Conservation (phyloP, 2,329 filamentous ascomycete genomes). For the Lachnellula subtilissima region DNA sequence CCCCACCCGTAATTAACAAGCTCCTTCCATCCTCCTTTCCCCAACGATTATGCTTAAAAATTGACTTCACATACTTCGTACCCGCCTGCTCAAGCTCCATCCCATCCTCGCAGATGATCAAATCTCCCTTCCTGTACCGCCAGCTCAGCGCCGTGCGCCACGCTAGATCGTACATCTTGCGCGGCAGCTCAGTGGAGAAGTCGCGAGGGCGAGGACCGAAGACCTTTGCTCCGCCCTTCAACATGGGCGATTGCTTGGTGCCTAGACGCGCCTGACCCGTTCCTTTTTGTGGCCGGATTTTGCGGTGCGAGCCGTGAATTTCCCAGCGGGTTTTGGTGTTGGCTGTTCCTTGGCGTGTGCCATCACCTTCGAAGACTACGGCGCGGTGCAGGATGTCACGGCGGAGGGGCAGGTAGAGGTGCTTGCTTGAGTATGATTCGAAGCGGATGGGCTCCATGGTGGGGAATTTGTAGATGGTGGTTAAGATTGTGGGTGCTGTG, state of each 20-base stretch:
- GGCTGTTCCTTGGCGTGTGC: constrained; percentile 80
- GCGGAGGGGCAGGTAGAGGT: constrained; percentile 81
- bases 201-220: constrained; percentile 91
- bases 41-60: constrained; percentile 68
- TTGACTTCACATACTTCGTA: constrained; percentile 57
- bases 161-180: constrained; percentile 91
- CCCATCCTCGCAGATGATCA: constrained; percentile 77
- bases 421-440: constrained; percentile 71
- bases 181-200: constrained; percentile 76
- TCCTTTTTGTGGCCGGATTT: constrained; percentile 85
- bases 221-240: constrained; percentile 78
- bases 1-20: constrained; percentile 64
- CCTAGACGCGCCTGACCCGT: constrained; percentile 74
- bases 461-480: constrained; percentile 89
- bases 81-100: constrained; percentile 55
- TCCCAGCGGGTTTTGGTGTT: constrained; percentile 76
- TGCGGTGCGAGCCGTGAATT: constrained; percentile 76
- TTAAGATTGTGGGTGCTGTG: constrained; percentile 60
- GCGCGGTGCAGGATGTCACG: constrained; percentile 90
- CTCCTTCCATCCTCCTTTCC: constrained; percentile 64
- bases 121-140: constrained; percentile 79
- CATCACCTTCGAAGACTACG: constrained; percentile 88
- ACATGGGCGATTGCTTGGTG: constrained; percentile 73
- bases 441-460: constrained; percentile 77
- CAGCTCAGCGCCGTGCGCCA: constrained; percentile 94